phyloP scores from a whole-genome alignment of 768 basidiomycete genomes.

The Asterophora lycoperdoides region DNA sequence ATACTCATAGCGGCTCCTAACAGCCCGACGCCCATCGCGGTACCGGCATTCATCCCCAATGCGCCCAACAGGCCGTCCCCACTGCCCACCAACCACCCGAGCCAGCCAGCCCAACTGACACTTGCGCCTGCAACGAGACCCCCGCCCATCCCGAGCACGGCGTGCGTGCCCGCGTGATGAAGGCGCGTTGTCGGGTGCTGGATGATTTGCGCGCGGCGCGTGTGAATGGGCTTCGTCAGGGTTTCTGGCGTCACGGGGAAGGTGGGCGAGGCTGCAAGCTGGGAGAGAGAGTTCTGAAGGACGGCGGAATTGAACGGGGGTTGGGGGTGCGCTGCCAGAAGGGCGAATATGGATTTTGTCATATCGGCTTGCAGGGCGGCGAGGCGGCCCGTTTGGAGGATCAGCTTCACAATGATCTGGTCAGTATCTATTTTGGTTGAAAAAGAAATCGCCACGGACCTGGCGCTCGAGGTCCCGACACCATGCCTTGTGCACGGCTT shows the following conservation, averaged over 20 bases:
- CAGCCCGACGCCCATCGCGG: conserved; percentile 56
- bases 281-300: conserved; percentile 54
- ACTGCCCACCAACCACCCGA: conserved; percentile 41
- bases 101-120: conserved; percentile 60
- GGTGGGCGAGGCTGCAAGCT: conserved; percentile 43
- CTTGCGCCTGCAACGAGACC: conserved; percentile 47
- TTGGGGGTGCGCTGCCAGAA: conserved; percentile 36
- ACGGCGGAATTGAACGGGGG: conserved; percentile 48
- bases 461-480: conserved; percentile 47
- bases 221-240: conserved; percentile 47
- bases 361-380: conserved; percentile 41
- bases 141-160: conserved; percentile 46
- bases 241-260: conserved; percentile 40
- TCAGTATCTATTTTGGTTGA: not conserved
- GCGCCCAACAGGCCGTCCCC: conserved; percentile 35
- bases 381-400: conserved; percentile 61
- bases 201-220: conserved; percentile 51
- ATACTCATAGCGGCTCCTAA: conserved; percentile 46
- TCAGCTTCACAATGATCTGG: conserved; percentile 40
- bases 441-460: conserved; percentile 25
- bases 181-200: conserved; percentile 52
- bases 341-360: conserved; percentile 34
- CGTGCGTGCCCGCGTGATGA: conserved; percentile 60
- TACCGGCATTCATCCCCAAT: conserved; percentile 48
- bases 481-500: conserved; percentile 37